phyloP scores from a whole-genome alignment of 306 rosid genomes.

The Albizia julibrissin region DNA sequence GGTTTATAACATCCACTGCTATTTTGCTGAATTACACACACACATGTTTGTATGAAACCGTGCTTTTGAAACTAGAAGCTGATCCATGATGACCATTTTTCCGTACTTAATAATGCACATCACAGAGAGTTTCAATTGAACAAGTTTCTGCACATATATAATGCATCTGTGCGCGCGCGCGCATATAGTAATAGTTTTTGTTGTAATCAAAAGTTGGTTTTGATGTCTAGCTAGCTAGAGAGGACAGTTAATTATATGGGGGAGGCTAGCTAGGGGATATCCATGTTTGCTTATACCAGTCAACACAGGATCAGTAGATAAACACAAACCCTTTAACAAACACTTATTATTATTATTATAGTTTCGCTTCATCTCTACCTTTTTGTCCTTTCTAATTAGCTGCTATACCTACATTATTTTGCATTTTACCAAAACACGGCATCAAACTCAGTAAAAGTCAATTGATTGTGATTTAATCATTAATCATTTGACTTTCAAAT shows the following conservation, averaged over 20 bases:
- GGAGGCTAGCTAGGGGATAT: not conserved
- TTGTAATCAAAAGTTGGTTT: not conserved
- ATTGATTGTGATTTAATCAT: not conserved
- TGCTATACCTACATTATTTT: not conserved
- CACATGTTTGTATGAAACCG: not conserved
- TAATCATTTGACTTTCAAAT: conserved; percentile 11
- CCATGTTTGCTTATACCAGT: not conserved
- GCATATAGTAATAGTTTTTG: not conserved
- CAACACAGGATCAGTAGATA: not conserved
- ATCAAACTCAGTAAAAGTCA: not conserved
- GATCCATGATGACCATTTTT: not conserved
- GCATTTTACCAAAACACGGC: not conserved
- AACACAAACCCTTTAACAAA: not conserved
- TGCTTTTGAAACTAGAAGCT: not conserved
- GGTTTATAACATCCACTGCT: not conserved
- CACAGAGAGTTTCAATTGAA: not conserved
- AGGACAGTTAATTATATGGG: not conserved
- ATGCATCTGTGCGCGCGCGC: too few species aligned
- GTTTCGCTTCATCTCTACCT: not conserved
- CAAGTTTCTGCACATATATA: not conserved
- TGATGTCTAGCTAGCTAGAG: not conserved
- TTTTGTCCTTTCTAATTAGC: not conserved
- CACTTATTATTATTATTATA: not conserved
- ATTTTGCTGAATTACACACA: not conserved
- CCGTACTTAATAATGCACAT: not conserved